phyloP scores from a whole-genome alignment of 805 yeast species.

The Candida nemodendra region DNA sequence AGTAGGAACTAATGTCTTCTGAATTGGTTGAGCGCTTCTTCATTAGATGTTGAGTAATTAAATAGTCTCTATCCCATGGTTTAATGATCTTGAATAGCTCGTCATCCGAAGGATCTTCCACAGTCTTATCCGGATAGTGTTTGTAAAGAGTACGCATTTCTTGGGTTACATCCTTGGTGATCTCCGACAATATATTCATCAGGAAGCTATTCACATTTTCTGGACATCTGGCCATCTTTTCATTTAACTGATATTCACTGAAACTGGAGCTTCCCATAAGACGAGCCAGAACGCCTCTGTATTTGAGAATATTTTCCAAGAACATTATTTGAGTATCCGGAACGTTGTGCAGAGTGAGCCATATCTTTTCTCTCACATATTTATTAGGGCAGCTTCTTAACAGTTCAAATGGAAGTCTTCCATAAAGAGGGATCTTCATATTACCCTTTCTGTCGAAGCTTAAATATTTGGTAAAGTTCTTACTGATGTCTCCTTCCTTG shows the following conservation, averaged over 20 bases:
- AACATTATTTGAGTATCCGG: conserved; percentile 58
- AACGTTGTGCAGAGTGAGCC: conserved; percentile 73
- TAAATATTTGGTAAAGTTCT: conserved; percentile 22
- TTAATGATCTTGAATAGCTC: conserved; percentile 49
- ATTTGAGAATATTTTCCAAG: conserved; percentile 57
- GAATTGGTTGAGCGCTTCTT: conserved; percentile 36
- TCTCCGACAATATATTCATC: conserved; percentile 51
- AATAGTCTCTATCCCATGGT: conserved; percentile 92
- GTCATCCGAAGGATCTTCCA: conserved; percentile 31
- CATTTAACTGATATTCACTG: conserved; percentile 78
- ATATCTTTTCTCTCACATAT: conserved; percentile 59
- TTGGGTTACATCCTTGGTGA: conserved; percentile 50
- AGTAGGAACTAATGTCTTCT: conserved; percentile 62
- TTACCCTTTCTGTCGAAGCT: conserved; percentile 37
- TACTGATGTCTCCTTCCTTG: conserved; percentile 28
- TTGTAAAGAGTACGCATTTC: conserved; percentile 55
- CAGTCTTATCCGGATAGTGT: conserved; percentile 15
- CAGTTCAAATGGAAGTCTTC: conserved; percentile 63
- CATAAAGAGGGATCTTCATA: conserved; percentile 55
- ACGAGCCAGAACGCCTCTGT: conserved; percentile 68
- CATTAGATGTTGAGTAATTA: conserved; percentile 31
- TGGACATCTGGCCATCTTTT: conserved; percentile 86
- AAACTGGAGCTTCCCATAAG: conserved; percentile 69
- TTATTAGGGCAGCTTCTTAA: conserved; percentile 57
- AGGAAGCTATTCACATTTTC: conserved; percentile 72